Evolutionary conservation across 2,329 filamentous ascomycete genomes (phyloP), one percentile per base, ranked within the genome.

Genomic region (Fusarium pilosicola): DNA sequence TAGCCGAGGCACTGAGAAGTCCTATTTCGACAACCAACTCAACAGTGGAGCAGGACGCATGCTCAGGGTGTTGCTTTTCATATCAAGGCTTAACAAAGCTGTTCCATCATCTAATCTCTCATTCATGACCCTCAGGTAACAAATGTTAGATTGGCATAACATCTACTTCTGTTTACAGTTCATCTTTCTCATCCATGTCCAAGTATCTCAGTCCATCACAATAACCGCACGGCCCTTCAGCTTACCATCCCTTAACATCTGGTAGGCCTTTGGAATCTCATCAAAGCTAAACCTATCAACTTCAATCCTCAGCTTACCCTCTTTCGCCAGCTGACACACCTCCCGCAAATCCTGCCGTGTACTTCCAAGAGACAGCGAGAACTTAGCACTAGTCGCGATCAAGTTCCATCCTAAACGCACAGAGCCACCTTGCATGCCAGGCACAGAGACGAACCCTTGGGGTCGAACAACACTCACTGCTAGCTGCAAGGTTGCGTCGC

Each of bases 111-210:
- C 6, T 6, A 6, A 26, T 6, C 6, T 26, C 26, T 26, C 26
- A 26, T 26, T 26, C 26, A 26, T 26, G 26, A 6, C 26, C 26
- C 6, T 26, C 26, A 26, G 6, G 26, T 26, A 26, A 6, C 26
- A 26, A 26, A 26, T 6, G 6, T 26, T 26, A 6, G 11, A 26
- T 5, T 14, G 17, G 17, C 9, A 28, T 14, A 46, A 3, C 6
- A 5, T 15, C 24, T 22, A 3, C 7, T 6, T 46, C 12, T 28
- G 13, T 28, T 46, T 9, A 20, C 18, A 30, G n/a, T 22, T 22
- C 26, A 1, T 8, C 0, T 28, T 22, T 28, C 24, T 24, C 24
- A 24, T 24, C 24, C 13, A 30, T 5, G 4, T 14, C 14, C 3
- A 7, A 17, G 1, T 17, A 9, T 28, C 26, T 51, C 26, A 51